Evolutionary conservation across 108 stramenopile genomes (phyloP), one percentile per base, ranked within the genome.

Genomic region (Cyclotella distinguenda): DNA sequence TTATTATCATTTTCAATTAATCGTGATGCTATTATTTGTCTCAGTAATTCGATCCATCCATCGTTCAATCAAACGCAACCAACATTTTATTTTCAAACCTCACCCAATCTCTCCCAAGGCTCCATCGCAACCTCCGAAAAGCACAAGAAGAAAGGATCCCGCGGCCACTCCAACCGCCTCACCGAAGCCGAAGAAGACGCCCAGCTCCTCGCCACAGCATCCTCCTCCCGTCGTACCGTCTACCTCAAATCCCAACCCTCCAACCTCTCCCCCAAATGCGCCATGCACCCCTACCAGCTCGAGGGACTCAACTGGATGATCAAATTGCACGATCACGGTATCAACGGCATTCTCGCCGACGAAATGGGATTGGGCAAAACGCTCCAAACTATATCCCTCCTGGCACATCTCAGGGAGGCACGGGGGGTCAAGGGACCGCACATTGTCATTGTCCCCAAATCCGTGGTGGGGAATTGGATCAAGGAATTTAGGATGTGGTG

Each of bases 221-320:
- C 85, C 25, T 87, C 84, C 60, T 79, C 84, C 21, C 84, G 92
- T n/a, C 64, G 86, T 5, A 90, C 95, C 4, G 81, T 88, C 43
- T 89, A 97, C 50, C 67, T 99, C 46, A 79, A 86, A 57, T 64
- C 77, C 56, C 99, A 99, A 78, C 99, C 99, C n/a, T 60, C 67
- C 31, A 70, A 70, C 59, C 65, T 97, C 40, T 82, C 89, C 15
- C 26, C 38, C 11, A 74, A 85, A 40, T 95, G 96, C 56, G 93
- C 84, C 30, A 97, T 99, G 97, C 95, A 98, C 52, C 74, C 74
- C 19, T 99, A 99, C 76, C 99, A 99, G 77, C 73, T 99, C 27
- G 99, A 98, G 81, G 99, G 99, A 30, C 80, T 99, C 60, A 99
- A 98, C 76, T 99, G 99, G 99, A 70, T 99, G 71, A 96, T 99